Conservation (phyloP, 345 rosid genomes). For the Abelmoschus esculentus region DNA sequence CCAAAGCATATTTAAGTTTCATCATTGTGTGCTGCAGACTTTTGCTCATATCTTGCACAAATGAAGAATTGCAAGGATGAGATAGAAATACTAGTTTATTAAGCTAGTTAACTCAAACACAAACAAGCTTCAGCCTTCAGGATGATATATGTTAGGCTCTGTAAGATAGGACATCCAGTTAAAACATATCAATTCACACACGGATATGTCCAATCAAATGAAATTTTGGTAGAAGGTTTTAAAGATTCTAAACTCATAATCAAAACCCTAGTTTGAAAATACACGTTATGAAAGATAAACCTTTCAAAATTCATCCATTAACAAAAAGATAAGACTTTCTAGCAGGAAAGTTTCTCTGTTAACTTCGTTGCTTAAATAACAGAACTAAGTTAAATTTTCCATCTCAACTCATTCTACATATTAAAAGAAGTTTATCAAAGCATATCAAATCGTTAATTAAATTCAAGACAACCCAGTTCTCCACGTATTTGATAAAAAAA, state of each 20-base stretch:
- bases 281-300: not conserved
- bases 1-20: not conserved
- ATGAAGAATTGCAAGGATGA: not conserved
- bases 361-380: not conserved
- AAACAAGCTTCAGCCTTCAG: not conserved
- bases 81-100: not conserved
- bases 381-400: not conserved
- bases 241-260: not conserved
- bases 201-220: not conserved
- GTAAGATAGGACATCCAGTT: not conserved
- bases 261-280: not conserved
- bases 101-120: not conserved
- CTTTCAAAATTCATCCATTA: not conserved
- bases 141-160: not conserved
- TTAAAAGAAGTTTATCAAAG: not conserved
- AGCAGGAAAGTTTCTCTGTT: not conserved
- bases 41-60: not conserved
- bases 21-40: not conserved
- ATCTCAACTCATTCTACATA: not conserved
- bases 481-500: not conserved
- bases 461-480: not conserved
- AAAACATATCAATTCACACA: not conserved
- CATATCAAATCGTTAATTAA: not conserved
- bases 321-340: too few relatives aligned
- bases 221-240: not conserved